Evolutionary conservation across 805 yeast genomes (phyloP).

Genomic region (Metschnikowia continentalis): DNA sequence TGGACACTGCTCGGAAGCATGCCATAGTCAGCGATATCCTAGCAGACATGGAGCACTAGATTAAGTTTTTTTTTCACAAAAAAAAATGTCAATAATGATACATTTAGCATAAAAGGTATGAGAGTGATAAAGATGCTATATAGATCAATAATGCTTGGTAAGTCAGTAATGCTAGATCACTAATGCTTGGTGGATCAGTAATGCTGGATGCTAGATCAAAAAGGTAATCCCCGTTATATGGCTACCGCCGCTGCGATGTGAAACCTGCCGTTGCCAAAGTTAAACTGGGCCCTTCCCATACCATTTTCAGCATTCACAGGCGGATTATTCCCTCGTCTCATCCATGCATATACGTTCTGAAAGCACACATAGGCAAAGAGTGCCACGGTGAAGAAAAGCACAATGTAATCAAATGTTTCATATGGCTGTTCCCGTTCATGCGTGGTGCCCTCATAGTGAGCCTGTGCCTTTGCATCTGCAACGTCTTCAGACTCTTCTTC

Average conservation of each 20-base stretch:
- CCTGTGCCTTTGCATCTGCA: slow-evolving; percentile 23
- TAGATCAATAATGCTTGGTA: too few species aligned
- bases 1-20: slow-evolving; percentile 18
- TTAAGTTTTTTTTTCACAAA: too few species aligned
- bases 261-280: slow-evolving; percentile 5
- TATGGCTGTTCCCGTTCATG: slow-evolving; percentile 22
- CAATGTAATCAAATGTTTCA: slow-evolving; percentile 33
- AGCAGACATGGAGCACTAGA: slow-evolving; percentile 20
- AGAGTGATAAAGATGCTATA: too few species aligned
- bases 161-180: too few species aligned
- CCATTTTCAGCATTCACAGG: slow-evolving; percentile 7
- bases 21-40: slow-evolving; percentile 28
- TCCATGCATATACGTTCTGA: slow-evolving; percentile 24
- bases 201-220: too few species aligned
- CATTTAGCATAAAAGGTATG: too few species aligned
- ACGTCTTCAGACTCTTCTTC: slow-evolving; percentile 13
- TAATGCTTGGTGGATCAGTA: too few species aligned
- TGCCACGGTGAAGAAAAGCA: slow-evolving; percentile 24
- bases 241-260: slow-evolving; percentile 31
- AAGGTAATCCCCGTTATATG: slow-evolving; percentile 11
- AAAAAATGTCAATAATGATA: too few species aligned
- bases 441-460: slow-evolving; percentile 33
- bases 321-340: slow-evolving; percentile 19
- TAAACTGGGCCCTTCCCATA: slow-evolving; percentile 1
- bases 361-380: slow-evolving; percentile 28